Conservation (phyloP, 2,329 filamentous ascomycete genomes). For the Paecilomyces niveus region DNA sequence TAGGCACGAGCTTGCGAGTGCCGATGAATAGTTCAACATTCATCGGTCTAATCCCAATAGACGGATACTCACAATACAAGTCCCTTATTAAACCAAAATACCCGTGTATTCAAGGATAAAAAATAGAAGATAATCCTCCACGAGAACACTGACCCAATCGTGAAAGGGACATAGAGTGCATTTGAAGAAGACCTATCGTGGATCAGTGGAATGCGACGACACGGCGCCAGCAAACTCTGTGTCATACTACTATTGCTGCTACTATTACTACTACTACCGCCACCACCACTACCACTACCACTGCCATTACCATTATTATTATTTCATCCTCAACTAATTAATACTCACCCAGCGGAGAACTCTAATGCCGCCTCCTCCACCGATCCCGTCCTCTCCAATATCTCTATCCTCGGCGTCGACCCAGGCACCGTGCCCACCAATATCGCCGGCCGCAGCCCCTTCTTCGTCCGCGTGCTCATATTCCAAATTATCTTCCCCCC, state of each 20-base stretch:
- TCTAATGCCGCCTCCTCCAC: slow-evolving; percentile 31
- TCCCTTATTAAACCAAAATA: background rate
- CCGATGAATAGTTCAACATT: too few relatives aligned
- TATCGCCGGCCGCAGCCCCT: slow-evolving; percentile 18
- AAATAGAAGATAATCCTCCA: slow-evolving; percentile 4
- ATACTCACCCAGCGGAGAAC: slow-evolving; percentile 13
- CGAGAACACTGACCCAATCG: slow-evolving; percentile 4
- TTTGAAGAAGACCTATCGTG: slow-evolving; percentile 15
- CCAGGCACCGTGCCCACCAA: slow-evolving; percentile 32
- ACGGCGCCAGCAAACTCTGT: slow-evolving; percentile 35
- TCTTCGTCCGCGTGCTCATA: slow-evolving; percentile 11
- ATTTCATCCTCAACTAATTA: background rate
- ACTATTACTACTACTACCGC: too few relatives aligned
- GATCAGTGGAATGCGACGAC: slow-evolving; percentile 26
- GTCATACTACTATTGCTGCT: too few relatives aligned
- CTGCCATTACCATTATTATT: background rate
- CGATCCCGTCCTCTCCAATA: slow-evolving; percentile 18
- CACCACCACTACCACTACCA: too few relatives aligned
- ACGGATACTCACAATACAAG: background rate
- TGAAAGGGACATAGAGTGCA: slow-evolving; percentile 4
- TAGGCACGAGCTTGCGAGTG: too few relatives aligned
- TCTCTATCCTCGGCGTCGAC: slow-evolving; percentile 32
- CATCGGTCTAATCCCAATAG: too few relatives aligned
- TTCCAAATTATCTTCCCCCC: background rate
- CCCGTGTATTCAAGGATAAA: slow-evolving; percentile 1